These are phyloP conservation scores for Avena atlantica DNA, from an alignment of 176 grass and related monocot genomes.

Conservation along the genomic window DNA sequence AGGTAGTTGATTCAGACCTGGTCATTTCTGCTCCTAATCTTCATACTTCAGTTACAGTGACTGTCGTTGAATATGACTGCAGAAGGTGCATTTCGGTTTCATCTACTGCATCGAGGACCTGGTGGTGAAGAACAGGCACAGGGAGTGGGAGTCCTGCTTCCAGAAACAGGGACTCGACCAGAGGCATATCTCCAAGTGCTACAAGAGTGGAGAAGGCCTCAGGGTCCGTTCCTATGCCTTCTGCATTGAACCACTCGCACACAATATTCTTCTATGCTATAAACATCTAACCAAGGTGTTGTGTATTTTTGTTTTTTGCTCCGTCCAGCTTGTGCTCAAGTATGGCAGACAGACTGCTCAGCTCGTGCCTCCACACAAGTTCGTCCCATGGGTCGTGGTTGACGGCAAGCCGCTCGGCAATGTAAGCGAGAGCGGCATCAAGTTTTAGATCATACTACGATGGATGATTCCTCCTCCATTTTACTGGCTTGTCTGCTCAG, in stretches of 20 bases:
- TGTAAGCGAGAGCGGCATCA: slow-evolving; percentile 36
- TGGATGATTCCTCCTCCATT: neutral
- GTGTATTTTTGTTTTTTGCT: slow-evolving; percentile 5
- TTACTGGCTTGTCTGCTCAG: neutral
- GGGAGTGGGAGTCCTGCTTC: slow-evolving; percentile 81
- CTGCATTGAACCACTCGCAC: neutral
- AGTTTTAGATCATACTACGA: neutral
- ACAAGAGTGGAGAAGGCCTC: slow-evolving; percentile 56
- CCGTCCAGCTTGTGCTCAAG: slow-evolving; percentile 73
- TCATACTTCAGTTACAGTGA: neutral
- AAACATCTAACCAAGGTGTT: neutral
- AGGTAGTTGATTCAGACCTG: slow-evolving; percentile 44
- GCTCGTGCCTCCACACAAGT: slow-evolving; percentile 70
- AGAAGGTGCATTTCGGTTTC: slow-evolving; percentile 81
- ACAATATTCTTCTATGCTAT: too few relatives aligned
- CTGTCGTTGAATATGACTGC: slow-evolving; percentile 13
- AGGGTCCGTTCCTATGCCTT: slow-evolving; percentile 40
- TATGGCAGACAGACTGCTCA: slow-evolving; percentile 65
- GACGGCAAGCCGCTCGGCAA: slow-evolving; percentile 69
- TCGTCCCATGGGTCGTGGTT: slow-evolving; percentile 94
- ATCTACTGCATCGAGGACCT: slow-evolving; percentile 81
- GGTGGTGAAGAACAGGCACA: slow-evolving; percentile 51
- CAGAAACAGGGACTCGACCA: slow-evolving; percentile 61
- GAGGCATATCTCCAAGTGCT: slow-evolving; percentile 59
- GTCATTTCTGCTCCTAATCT: neutral